These are phyloP conservation scores for Penicillium sclerotiorum DNA, from an alignment of 2,329 filamentous ascomycete genomes.

Conservation along the genomic window DNA sequence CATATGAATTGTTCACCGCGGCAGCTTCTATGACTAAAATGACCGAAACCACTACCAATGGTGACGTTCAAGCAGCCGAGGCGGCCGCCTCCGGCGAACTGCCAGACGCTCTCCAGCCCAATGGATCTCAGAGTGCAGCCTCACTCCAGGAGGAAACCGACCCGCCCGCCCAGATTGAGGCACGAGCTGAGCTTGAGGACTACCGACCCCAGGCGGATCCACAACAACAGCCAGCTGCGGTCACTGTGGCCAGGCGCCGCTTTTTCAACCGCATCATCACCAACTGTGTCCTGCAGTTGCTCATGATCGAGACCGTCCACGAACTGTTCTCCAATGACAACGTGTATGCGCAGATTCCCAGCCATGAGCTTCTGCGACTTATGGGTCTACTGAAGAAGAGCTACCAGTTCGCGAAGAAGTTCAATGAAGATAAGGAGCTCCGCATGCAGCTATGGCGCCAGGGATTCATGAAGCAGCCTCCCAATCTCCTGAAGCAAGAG, in stretches of 20 bases:
- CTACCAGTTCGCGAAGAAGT: constrained; percentile 93
- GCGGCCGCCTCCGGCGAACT: constrained; percentile 25
- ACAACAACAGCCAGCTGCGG: constrained; percentile 86
- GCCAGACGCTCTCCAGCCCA: constrained; percentile 29
- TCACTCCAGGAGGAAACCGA: constrained; percentile 38
- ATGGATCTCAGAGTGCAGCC: constrained; percentile 31
- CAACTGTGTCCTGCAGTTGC: constrained; percentile 91
- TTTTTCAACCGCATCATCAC: constrained; percentile 99
- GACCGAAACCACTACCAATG: constrained; percentile 33
- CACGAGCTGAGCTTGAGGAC: constrained; percentile 68
- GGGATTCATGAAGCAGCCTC: constrained; percentile 99
- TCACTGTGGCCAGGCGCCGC: constrained; percentile 86
- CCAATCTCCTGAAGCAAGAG: constrained; percentile 96
- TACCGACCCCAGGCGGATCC: constrained; percentile 76
- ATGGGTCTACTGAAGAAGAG: constrained; percentile 95
- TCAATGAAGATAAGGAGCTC: constrained; percentile 96
- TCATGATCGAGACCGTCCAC: constrained; percentile 99
- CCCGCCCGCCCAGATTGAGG: constrained; percentile 38
- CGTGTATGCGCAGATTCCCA: constrained; percentile 92
- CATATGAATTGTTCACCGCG: constrained; percentile 93
- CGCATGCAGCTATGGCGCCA: constrained; percentile 93
- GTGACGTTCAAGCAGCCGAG: constrained; percentile 27
- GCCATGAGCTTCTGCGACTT: constrained; percentile 80
- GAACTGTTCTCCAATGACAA: constrained; percentile 97
- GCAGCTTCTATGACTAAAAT: constrained; percentile 54